phyloP scores from a whole-genome alignment of 2,329 filamentous ascomycete species.

The Alternaria panax region DNA sequence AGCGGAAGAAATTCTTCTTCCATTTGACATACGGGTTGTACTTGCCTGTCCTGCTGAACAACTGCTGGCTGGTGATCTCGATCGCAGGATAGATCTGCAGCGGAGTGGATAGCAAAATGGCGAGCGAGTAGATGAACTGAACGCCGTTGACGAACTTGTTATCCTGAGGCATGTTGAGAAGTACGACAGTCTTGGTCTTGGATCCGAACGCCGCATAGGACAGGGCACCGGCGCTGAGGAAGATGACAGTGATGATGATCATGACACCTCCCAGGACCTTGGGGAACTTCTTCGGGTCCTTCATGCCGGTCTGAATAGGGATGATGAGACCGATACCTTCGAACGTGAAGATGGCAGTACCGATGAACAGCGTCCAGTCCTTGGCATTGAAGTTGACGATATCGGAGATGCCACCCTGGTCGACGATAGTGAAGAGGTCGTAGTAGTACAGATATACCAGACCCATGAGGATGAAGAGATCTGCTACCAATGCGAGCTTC shows the following conservation, averaged over 20 bases:
- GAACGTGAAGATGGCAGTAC: conserved; percentile 98
- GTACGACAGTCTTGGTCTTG: conserved; percentile 92
- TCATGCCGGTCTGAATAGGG: conserved; percentile 98
- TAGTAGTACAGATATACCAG: conserved; percentile 96
- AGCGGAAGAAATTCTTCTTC: conserved; percentile 98
- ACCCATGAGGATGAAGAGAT: conserved; percentile 91
- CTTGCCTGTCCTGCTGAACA: conserved; percentile 94
- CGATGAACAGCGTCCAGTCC: conserved; percentile 97
- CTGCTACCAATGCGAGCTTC: conserved; percentile 90
- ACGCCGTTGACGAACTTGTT: conserved; percentile 94
- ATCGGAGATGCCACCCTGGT: conserved; percentile 77
- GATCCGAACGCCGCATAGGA: conserved; percentile 97
- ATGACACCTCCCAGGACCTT: conserved; percentile 88
- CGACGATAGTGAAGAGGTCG: conserved; percentile 82
- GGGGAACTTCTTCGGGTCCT: conserved; percentile 87
- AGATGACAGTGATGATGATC: conserved; percentile 91
- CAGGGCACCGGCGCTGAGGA: conserved; percentile 88
- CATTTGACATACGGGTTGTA: conserved; percentile 99
- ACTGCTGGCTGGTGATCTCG: conserved; percentile 90
- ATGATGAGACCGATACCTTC: conserved; percentile 98
- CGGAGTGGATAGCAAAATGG: conserved; percentile 94
- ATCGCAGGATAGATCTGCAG: conserved; percentile 98
- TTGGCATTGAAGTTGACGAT: conserved; percentile 89
- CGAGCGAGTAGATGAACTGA: conserved; percentile 95
- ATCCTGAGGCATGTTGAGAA: conserved; percentile 95